These are phyloP conservation scores for Digitaria exilis DNA, from an alignment of 202 grass and related monocot genomes.

Conservation along the genomic window DNA sequence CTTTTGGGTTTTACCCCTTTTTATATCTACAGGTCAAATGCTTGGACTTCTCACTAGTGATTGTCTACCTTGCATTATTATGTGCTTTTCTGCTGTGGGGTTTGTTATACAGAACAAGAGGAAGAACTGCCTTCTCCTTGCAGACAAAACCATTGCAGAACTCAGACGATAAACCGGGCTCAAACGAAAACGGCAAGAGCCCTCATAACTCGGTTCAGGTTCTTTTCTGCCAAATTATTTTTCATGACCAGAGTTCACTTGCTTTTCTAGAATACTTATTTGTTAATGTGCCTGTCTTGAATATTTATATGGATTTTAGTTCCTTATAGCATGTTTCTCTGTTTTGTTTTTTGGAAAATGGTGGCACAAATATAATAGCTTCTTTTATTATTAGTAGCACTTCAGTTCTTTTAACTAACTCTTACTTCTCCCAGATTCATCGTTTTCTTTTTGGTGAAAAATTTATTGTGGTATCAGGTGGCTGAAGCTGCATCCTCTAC, in stretches of 20 bases:
- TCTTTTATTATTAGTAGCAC: background rate
- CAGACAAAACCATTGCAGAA: constrained; percentile 40
- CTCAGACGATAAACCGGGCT: constrained; percentile 49
- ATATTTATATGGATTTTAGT: background rate
- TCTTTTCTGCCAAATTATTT: constrained; percentile 34
- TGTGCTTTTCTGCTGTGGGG: constrained; percentile 63
- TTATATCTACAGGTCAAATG: constrained; percentile 80
- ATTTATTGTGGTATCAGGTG: constrained; percentile 43
- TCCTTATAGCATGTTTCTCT: constrained; percentile 29
- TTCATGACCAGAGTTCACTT: constrained; percentile 2
- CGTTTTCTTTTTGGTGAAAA: constrained; percentile 13
- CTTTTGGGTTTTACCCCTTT: constrained; percentile 24
- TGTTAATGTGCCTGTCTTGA: background rate
- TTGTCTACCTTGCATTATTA: constrained; percentile 64
- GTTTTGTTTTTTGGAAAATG: background rate
- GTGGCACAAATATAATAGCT: background rate
- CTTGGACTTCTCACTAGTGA: constrained; percentile 86
- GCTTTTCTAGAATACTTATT: constrained; percentile 37
- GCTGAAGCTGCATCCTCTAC: constrained; percentile 46
- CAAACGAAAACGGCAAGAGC: constrained; percentile 43
- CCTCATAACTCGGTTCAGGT: constrained; percentile 50
- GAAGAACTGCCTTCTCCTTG: constrained; percentile 39
- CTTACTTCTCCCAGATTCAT: constrained; percentile 6
- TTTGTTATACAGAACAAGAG: constrained; percentile 55
- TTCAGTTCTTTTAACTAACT: background rate